Conservation (phyloP, 2,329 filamentous ascomycete genomes). For the Westerdykella aurantiaca region DNA sequence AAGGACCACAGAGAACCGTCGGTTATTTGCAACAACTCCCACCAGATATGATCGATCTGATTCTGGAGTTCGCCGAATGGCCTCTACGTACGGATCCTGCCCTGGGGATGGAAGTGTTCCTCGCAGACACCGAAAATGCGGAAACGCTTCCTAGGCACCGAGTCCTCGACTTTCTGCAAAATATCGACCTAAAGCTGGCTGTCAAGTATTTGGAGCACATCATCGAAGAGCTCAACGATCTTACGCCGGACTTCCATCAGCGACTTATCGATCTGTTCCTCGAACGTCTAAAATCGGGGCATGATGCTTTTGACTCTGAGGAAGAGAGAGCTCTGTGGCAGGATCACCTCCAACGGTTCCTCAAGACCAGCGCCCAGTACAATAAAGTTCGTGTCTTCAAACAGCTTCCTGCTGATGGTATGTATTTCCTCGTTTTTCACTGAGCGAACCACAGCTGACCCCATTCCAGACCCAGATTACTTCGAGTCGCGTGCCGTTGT, state of each 20-base stretch:
- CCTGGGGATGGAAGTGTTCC: constrained; percentile 85
- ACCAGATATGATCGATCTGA: constrained; percentile 80
- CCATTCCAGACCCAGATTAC: constrained; percentile 64
- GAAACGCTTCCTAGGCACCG: constrained; percentile 75
- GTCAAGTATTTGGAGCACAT: constrained; percentile 85
- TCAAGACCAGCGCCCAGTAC: constrained; percentile 73
- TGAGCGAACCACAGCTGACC: constrained; percentile 3
- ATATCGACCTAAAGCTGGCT: constrained; percentile 65
- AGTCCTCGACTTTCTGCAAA: constrained; percentile 68
- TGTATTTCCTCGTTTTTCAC: constrained; percentile 22
- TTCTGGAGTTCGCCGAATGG: constrained; percentile 89
- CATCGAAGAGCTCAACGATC: constrained; percentile 78
- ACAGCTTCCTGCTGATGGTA: constrained; percentile 73
- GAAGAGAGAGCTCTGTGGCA: constrained; percentile 47
- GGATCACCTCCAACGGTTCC: constrained; percentile 64
- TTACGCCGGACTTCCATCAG: constrained; percentile 82
- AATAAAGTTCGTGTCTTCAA: constrained; percentile 71
- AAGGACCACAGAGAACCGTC: constrained; percentile 77
- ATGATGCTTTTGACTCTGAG: constrained; percentile 24
- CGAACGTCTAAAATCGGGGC: constrained; percentile 43
- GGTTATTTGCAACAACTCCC: constrained; percentile 85
- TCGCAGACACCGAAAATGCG: constrained; percentile 90
- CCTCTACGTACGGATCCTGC: constrained; percentile 66
- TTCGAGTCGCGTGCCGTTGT: constrained; percentile 88
- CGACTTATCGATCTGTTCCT: constrained; percentile 69